phyloP scores from a whole-genome alignment of 2,329 filamentous ascomycete genomes.

The Xylariaceae sp. region DNA sequence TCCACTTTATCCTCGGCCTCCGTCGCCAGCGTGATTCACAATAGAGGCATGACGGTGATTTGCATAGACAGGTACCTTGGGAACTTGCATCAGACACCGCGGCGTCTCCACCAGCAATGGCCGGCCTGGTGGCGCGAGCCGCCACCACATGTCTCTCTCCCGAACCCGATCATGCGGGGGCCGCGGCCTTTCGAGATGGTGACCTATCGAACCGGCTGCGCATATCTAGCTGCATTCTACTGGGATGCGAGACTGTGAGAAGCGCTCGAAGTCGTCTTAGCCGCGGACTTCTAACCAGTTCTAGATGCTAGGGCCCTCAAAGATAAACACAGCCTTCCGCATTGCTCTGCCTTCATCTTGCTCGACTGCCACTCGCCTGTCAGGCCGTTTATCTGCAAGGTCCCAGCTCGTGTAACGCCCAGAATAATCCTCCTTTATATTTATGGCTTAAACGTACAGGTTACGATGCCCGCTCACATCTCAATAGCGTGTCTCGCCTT shows the following conservation, averaged over 20 bases:
- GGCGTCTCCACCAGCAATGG: slow-evolving; percentile 7
- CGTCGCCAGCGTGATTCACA: background rate
- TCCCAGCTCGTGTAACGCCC: slow-evolving; percentile 12
- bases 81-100: slow-evolving; percentile 12
- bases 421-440: slow-evolving; percentile 1
- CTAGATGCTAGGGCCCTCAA: too few species aligned
- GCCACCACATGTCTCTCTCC: slow-evolving; percentile 15
- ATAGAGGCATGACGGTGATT: background rate
- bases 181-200: too few species aligned
- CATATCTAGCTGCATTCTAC: too few species aligned
- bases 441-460: slow-evolving; percentile 7
- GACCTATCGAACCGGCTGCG: too few species aligned
- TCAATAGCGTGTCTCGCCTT: slow-evolving; percentile 4
- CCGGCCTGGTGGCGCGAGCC: slow-evolving; percentile 5
- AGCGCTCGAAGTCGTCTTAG: too few species aligned
- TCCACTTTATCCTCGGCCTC: background rate
- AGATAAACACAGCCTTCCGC: too few species aligned
- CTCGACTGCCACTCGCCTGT: slow-evolving; percentile 16
- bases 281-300: too few species aligned
- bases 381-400: slow-evolving; percentile 19
- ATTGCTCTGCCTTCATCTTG: slow-evolving; percentile 11
- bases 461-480: slow-evolving; percentile 1
- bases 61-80: slow-evolving; percentile 8
- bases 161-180: slow-evolving; percentile 6
- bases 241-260: too few species aligned